A percentile compares a stretch with the other conserved stretches of the same genome.
phyloP scores from a whole-genome alignment of 345 rosid species.

The Mercurialis annua region DNA sequence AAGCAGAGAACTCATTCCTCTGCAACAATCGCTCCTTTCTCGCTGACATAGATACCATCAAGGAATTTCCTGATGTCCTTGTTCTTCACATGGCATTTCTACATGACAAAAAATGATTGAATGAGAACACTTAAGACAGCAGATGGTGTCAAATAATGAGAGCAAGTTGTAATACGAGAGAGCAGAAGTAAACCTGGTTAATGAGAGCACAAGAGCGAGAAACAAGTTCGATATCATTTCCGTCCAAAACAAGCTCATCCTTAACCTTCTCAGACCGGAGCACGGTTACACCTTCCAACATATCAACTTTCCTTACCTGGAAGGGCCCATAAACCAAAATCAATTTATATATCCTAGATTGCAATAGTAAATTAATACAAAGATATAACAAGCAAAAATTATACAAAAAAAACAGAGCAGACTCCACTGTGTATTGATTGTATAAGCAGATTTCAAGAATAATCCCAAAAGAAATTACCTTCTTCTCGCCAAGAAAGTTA shows the following conservation, averaged over 20 bases:
- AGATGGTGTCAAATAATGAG: not conserved
- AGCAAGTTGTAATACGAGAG: not conserved
- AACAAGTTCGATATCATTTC: slow-evolving; percentile 3
- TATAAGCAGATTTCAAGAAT: no score
- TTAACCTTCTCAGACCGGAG: slow-evolving; percentile 8
- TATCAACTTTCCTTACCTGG: slow-evolving; percentile 11
- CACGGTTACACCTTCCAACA: slow-evolving; percentile 4
- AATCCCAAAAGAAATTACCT: not conserved
- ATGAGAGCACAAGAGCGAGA: slow-evolving; percentile 7
- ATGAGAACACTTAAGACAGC: not conserved
- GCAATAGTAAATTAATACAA: not conserved
- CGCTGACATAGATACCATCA: slow-evolving; percentile 9
- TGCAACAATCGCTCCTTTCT: not conserved
- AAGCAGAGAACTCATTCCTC: not conserved
- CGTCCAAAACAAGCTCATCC: slow-evolving; percentile 2
- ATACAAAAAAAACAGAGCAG: not conserved
- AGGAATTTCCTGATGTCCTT: slow-evolving; percentile 11
- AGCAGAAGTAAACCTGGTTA: not conserved
- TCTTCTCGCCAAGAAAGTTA: slow-evolving; percentile 9
- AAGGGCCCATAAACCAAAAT: not conserved
- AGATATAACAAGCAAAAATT: not conserved
- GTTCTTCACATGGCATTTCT: slow-evolving; percentile 12
- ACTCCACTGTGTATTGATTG: no score
- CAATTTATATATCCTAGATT: not conserved
- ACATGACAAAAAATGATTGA: not conserved